Evolutionary conservation across 129 eudicot species (phyloP), one percentile per base, ranked within the genome.

Genomic region (Artemisia argyi): DNA sequence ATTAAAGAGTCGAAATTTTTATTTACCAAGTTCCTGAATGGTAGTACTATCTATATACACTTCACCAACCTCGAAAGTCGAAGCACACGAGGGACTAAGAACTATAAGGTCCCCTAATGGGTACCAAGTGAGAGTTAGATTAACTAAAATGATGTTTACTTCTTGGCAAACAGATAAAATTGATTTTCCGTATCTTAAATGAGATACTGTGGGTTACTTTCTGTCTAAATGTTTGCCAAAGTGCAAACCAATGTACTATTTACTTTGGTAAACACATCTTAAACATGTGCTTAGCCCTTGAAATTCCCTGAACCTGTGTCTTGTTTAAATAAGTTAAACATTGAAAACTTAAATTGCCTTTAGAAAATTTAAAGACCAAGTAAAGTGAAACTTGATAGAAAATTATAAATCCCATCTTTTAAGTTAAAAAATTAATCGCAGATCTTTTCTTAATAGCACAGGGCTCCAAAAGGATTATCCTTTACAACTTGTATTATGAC

Each of bases 391-490:
- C 30, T 44, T 61, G 19, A 62, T 56, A 63, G 15, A 52, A 82
- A 69, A 74, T 73, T 66, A 76, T 72, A 59, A 71, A 53, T 46
- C 75, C 82, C 83, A 77, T 63, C 81, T 78, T 76, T 84, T 60
- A 14, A 54, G 56, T 57, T 66, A 60, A 73, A 71, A 42, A 71
- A 70, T 60, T 50, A 17, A 46, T 77, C 61, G 66, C 61, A 69
- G 10, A 72, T 74, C 76, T 76, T 80, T 73, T 69, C 66, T 77
- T 72, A 50, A 61, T 52, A 48, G 77, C 87, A 74, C 87, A 80
- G 79, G 85, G 87, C 85, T 83, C 91, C 76, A 83, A 80, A 77
- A 65, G 74, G 73, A 84, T 78, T 66, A 70, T 70, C 65, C 76
- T 76, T 73, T 69, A 56, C 75, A 71, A 64, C 73, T 63, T 77